phyloP scores from a whole-genome alignment of 192 early-diverging fungal species.

The Jimgerdemannia lactiflua region DNA sequence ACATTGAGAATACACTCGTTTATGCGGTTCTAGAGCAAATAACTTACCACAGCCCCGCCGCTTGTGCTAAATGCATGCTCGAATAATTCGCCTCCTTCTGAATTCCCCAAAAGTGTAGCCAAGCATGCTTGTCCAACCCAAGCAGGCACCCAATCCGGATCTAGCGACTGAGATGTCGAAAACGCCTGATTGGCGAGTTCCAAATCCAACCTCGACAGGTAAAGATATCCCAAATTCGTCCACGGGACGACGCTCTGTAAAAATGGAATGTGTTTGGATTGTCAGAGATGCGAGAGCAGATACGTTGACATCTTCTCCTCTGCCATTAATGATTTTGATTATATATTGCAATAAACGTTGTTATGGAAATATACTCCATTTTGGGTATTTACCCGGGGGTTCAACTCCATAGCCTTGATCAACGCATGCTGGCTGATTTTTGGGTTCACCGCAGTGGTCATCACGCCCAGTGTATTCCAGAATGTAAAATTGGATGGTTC shows the following conservation, averaged over 20 bases:
- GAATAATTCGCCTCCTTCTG: conserved; percentile 60
- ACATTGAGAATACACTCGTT: too few relatives aligned
- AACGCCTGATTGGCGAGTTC: conserved; percentile 79
- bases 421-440: conserved; percentile 82
- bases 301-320: neutral
- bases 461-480: conserved; percentile 76
- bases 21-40: conserved; percentile 2
- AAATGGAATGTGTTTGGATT: neutral
- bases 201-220: conserved; percentile 63
- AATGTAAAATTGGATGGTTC: conserved; percentile 52
- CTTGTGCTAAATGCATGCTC: conserved; percentile 78
- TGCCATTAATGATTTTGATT: too few relatives aligned
- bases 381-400: conserved; percentile 51
- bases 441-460: conserved; percentile 38
- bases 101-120: conserved; percentile 53
- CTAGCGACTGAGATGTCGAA: conserved; percentile 61
- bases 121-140: conserved; percentile 90
- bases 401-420: conserved; percentile 72
- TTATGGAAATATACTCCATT: neutral
- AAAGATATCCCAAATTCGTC: conserved; percentile 84
- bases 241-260: conserved; percentile 59
- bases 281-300: neutral
- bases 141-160: conserved; percentile 72
- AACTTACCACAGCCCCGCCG: conserved; percentile 45
- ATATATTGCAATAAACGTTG: too few relatives aligned